These are phyloP conservation scores for Colletotrichum sp. DNA, from an alignment of 2,329 filamentous ascomycete species.

Conservation along the genomic window DNA sequence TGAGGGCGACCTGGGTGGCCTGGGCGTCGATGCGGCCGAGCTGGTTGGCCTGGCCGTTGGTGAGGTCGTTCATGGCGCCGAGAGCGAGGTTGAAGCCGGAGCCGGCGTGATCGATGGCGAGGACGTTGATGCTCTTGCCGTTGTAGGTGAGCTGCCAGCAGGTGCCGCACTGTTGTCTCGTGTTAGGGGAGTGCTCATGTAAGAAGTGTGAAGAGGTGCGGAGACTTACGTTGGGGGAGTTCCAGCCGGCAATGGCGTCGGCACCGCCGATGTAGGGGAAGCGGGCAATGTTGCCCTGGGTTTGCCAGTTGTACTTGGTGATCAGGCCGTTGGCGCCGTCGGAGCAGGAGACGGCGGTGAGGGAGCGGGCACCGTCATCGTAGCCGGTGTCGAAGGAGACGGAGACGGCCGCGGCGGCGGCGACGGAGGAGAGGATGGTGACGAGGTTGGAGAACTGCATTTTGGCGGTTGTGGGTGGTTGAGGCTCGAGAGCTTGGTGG, in stretches of 20 bases:
- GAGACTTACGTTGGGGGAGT: conserved; percentile 45
- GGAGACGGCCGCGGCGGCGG: conserved; percentile 38
- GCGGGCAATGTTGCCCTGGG: conserved; percentile 51
- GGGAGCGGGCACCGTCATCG: conserved; percentile 60
- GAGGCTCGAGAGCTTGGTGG: background rate
- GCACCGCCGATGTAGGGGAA: conserved; percentile 63
- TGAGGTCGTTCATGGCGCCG: conserved; percentile 59
- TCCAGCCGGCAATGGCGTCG: conserved; percentile 57
- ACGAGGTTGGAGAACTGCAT: conserved; percentile 49
- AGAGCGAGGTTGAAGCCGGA: conserved; percentile 62
- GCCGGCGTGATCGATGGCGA: conserved; percentile 58
- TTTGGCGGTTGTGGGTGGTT: conserved; percentile 30
- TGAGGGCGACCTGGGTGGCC: conserved; percentile 45
- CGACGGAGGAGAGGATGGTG: conserved; percentile 40
- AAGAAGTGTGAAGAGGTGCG: background rate
- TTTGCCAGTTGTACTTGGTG: conserved; percentile 63
- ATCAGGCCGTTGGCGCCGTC: conserved; percentile 71
- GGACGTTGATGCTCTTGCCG: conserved; percentile 54
- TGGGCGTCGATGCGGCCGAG: conserved; percentile 58
- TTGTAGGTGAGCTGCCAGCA: conserved; percentile 62
- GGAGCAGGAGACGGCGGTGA: conserved; percentile 67
- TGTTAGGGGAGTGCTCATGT: background rate
- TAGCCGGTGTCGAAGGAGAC: conserved; percentile 78
- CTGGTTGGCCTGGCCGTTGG: conserved; percentile 50
- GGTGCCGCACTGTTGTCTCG: conserved; percentile 53